These are phyloP conservation scores for Dipteronia dyeriana DNA, from an alignment of 345 rosid genomes.

Conservation along the genomic window DNA sequence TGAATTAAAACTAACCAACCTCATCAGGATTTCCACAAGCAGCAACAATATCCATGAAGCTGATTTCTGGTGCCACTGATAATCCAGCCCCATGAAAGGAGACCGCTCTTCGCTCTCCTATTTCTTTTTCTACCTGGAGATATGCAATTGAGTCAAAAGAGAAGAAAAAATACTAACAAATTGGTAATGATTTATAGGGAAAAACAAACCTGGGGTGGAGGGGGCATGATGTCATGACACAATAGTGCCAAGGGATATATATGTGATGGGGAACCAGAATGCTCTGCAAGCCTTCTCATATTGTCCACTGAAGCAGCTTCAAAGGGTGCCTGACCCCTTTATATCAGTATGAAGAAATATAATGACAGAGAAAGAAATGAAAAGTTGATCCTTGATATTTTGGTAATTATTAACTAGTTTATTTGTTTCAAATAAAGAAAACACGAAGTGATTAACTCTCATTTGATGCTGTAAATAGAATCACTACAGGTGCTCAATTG, in stretches of 20 bases:
- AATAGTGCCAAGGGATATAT: constrained; percentile 76
- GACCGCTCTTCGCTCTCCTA: constrained; percentile 83
- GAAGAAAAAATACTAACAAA: constrained; percentile 6
- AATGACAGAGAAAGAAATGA: constrained; percentile 20
- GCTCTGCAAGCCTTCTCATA: constrained; percentile 85
- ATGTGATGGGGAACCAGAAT: constrained; percentile 83
- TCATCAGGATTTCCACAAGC: constrained; percentile 61
- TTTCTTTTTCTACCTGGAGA: constrained; percentile 87
- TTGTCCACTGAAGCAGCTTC: constrained; percentile 92
- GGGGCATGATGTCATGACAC: constrained; percentile 95
- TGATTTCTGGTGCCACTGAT: constrained; percentile 66
- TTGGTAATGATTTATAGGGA: constrained; percentile 15
- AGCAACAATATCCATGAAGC: constrained; percentile 53
- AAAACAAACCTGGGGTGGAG: constrained; percentile 67
- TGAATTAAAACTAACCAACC: constrained; percentile 44
- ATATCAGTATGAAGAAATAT: constrained; percentile 38
- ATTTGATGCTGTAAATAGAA: not conserved
- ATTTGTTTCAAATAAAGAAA: not conserved
- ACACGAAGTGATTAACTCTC: not conserved
- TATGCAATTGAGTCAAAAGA: constrained; percentile 22
- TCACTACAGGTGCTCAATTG: not conserved
- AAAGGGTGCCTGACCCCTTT: constrained; percentile 74
- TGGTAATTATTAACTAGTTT: not conserved
- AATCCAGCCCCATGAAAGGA: constrained; percentile 71
- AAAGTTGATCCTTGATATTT: constrained; percentile 5